Percentiles rank a stretch among this genome's conserved stretches.
Conservation (phyloP, 164 flowering plant species). For the Houttuynia cordata region DNA sequence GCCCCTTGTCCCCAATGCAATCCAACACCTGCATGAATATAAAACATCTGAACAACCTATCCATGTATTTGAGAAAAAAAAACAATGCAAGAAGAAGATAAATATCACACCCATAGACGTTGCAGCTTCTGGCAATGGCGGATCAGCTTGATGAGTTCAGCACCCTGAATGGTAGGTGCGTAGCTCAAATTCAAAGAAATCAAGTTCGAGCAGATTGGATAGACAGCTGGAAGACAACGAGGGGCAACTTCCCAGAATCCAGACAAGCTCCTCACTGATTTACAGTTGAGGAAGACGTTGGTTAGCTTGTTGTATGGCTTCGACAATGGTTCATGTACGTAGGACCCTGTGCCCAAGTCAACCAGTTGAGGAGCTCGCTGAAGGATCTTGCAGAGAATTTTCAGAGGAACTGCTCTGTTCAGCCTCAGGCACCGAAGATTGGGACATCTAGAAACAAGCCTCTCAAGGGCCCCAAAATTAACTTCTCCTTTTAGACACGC, state of each 20-base stretch:
- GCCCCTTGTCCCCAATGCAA: conserved; percentile 73
- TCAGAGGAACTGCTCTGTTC: conserved; percentile 54
- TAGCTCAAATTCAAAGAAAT: conserved; percentile 77
- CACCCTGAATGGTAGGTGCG: conserved; percentile 44
- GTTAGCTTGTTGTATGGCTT: conserved; percentile 26
- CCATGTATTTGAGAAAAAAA: not conserved
- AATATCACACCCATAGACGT: conserved; percentile 60
- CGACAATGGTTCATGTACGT: conserved; percentile 33
- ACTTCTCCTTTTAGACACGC: conserved; percentile 78
- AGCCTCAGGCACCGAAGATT: conserved; percentile 57
- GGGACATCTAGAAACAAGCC: conserved; percentile 68
- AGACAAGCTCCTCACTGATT: conserved; percentile 60
- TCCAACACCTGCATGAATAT: conserved; percentile 56
- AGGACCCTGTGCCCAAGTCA: conserved; percentile 68
- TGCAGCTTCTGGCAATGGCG: conserved; percentile 54
- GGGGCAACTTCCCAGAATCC: conserved; percentile 69
- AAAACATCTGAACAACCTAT: not conserved
- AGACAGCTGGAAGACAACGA: conserved; percentile 35
- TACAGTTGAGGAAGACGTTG: conserved; percentile 29
- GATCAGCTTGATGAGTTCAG: conserved; percentile 47
- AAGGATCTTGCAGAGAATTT: conserved; percentile 44
- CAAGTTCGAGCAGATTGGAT: conserved; percentile 48
- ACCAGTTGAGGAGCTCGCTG: conserved; percentile 55
- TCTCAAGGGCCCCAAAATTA: conserved; percentile 54
- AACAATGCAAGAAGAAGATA: conserved; percentile 2